Base-by-base conservation (phyloP, 495 filamentous ascomycete species). In the Letharia lupina region DNA sequence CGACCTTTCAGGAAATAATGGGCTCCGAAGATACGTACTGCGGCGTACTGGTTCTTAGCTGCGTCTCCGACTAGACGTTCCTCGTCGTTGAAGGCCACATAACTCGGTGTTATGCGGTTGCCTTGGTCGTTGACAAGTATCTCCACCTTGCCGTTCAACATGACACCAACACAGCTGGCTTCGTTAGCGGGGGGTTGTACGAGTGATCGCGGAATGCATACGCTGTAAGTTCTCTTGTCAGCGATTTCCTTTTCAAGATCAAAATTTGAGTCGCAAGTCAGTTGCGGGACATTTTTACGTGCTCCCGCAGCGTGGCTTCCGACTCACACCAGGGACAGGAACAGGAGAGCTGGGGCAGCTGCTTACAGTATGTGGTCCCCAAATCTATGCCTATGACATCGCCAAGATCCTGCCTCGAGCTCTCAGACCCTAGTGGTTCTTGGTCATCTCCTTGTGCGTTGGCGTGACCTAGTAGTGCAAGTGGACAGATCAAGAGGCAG, bases 51-150 rank as follows among this genome's bases (percentile, higher is more conserved):
- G 82, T 99, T 97, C 89, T 99, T 99, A 65, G 95, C 95, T 69
- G 95, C 93, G 79, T 98, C 95, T 84, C 95, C 95, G 69, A 99
- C 91, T 61, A 99, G 82, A 71, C 95, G 86, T 77, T 98, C 95
- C 69, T 98, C 94, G 73, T 97, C 93, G 76, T 91, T 99, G 77
- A 93, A 99, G 72, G 95, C 95, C 70, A 99, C 95, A 78, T 96
- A 99, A 62, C 93, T 97, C 41, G 94, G 94, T 68, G 93, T 98
- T 69, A 98, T 98, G 80, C 93, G 90, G 87, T 98, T 94, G 86
- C 93, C 93, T 84, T 96, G 91, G 79, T 94, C 91, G 81, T 96
- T 97, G 75, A 91, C 91, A 67, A 97, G 83, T 79, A 94, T 96
- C 74, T 99, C 95, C 65, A 99, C 95, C 81, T 96, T 96, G 75